phyloP scores from a whole-genome alignment of 208 protist genomes.

The Porcisia deanei region DNA sequence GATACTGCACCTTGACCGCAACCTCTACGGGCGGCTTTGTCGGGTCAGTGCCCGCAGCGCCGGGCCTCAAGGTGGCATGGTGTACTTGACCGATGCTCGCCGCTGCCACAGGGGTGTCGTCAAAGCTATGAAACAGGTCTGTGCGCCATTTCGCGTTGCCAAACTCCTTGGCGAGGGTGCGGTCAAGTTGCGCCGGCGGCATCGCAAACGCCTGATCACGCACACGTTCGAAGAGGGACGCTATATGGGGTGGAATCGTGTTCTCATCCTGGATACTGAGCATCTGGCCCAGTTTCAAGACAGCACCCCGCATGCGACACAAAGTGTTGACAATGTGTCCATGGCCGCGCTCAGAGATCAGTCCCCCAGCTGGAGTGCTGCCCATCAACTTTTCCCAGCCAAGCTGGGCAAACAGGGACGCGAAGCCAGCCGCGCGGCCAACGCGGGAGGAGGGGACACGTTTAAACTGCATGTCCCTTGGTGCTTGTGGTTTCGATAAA shows the following conservation, averaged over 20 bases:
- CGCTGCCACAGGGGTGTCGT: conserved; percentile 92
- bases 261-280: conserved; percentile 90
- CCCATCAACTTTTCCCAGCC: conserved; percentile 65
- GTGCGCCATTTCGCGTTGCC: conserved; percentile 50
- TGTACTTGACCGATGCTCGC: conserved; percentile 97
- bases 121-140: conserved; percentile 78
- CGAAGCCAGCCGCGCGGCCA: conserved; percentile 62
- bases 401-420: conserved; percentile 66
- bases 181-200: conserved; percentile 67
- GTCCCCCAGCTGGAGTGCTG: conserved; percentile 26
- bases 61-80: conserved; percentile 53
- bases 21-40: conserved; percentile 65
- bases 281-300: conserved; percentile 97
- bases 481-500: conserved; percentile 5
- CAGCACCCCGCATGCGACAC: conserved; percentile 93
- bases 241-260: conserved; percentile 75
- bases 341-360: conserved; percentile 54
- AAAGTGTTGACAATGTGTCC: conserved; percentile 93
- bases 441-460: conserved; percentile 63
- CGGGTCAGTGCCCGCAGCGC: conserved; percentile 32
- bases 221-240: conserved; percentile 76
- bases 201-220: conserved; percentile 89
- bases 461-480: conserved; percentile 38
- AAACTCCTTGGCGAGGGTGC: conserved; percentile 44
- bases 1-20: conserved; percentile 94